Evolutionary conservation across 2,329 filamentous ascomycete genomes (phyloP).

Genomic region (Paecilomyces sp.): DNA sequence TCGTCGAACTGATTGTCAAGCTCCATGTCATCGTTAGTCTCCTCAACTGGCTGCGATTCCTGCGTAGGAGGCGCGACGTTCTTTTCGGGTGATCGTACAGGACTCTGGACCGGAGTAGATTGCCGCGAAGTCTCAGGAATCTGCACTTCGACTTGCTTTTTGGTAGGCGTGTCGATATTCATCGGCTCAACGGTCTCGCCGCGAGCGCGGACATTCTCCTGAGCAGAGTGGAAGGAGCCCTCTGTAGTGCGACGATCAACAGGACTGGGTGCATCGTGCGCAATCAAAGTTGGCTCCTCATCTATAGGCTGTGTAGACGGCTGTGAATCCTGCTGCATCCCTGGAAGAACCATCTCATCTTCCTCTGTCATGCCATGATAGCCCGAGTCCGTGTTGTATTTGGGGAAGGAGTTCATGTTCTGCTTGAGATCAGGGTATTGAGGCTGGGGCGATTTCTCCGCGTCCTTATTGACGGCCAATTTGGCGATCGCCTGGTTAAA

Average conservation of each 20-base stretch:
- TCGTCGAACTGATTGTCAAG: slow-evolving; percentile 35
- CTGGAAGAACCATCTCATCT: slow-evolving; percentile 29
- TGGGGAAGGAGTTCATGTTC: slow-evolving; percentile 31
- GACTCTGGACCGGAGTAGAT: slow-evolving; percentile 5
- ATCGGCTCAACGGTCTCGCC: slow-evolving; percentile 31
- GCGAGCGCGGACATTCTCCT: slow-evolving; percentile 28
- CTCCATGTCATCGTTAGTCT: slow-evolving; percentile 20
- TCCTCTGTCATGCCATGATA: slow-evolving; percentile 40
- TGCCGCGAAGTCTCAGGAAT: slow-evolving; percentile 7
- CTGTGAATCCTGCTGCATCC: slow-evolving; percentile 23
- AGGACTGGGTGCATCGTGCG: slow-evolving; percentile 14
- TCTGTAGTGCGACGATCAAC: slow-evolving; percentile 33
- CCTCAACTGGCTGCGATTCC: slow-evolving; percentile 10
- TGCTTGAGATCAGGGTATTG: slow-evolving; percentile 22
- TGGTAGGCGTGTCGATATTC: slow-evolving; percentile 20
- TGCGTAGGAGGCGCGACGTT: slow-evolving; percentile 3
- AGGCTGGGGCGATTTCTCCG: slow-evolving; percentile 15
- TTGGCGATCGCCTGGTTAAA: slow-evolving; percentile 29
- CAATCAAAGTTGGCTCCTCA: slow-evolving; percentile 12
- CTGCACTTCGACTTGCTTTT: slow-evolving; percentile 11
- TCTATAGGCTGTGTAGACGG: slow-evolving; percentile 26
- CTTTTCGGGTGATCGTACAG: slow-evolving; percentile 12
- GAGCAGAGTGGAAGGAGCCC: slow-evolving; percentile 42
- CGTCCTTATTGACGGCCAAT: slow-evolving; percentile 10
- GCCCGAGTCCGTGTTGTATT: slow-evolving; percentile 39